Base-by-base conservation (phyloP, 208 protist genomes). In the Naegleria fowleri region DNA sequence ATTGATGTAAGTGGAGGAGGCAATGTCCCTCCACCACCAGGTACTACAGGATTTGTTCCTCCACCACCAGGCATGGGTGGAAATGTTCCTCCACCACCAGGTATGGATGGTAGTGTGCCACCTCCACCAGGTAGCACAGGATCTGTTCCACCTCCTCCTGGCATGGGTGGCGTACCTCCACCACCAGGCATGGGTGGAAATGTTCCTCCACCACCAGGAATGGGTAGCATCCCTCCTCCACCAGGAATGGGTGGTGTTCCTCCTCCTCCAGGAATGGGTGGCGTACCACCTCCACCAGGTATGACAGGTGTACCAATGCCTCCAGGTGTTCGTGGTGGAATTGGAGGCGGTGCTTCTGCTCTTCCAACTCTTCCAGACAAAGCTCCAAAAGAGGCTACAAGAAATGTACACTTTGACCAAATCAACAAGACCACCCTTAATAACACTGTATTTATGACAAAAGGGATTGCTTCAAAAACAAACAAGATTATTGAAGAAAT, bases 111-210 rank as follows among this genome's bases (percentile, higher is more conserved):
- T 40, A 9, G 51, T 58, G 15, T 67, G 2, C 22, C 83, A 1
- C 15, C 41, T 19, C 83, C 83, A 52, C 83, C 83, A n/a, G 29
- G 29, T 29, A 29, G 4, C 4, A 40, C 4, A 6, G 83, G 83
- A 29, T 11, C 39, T 22, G 33, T 36, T 36, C 39, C 84, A 52
- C 76, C 76, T 33, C 76, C 76, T 38, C 83, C 83, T 40, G 40
- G 33, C 0, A 87, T 87, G 83, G 83, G 83, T n/a, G 83, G 83
- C 16, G 22, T 38, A 13, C 55, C 55, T 19, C 83, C 83, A 29
- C 83, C 83, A n/a, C 83, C 83, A 7, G 40, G 33, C 0, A 87
- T 87, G 83, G 83, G 83, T 51, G 83, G 83, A n/a, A n/a, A n/a
- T 40, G 22, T 38, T 33, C 55, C 55, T 19, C 83, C 83, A 29